phyloP scores from a whole-genome alignment of 257 asterid genomes.

The Hygrophila difformis region DNA sequence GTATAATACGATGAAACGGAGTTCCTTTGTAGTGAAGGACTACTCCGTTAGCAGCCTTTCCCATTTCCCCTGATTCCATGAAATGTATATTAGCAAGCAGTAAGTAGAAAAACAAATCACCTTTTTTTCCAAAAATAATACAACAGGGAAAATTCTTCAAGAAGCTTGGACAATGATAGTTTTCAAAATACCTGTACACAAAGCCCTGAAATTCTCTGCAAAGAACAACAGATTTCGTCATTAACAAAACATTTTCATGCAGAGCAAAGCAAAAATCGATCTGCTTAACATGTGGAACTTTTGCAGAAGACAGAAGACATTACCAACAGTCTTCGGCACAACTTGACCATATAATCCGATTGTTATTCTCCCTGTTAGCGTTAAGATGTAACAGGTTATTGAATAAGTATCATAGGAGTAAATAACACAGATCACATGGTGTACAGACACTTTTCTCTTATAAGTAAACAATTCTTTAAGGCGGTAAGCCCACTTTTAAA shows the following conservation, averaged over 20 bases:
- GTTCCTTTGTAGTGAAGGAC: slow-evolving; percentile 84
- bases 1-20: slow-evolving; percentile 88
- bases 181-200: slow-evolving; percentile 81
- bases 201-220: slow-evolving; percentile 95
- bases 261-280: too few relatives aligned
- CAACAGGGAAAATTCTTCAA: background rate
- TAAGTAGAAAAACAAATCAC: slow-evolving; percentile 5
- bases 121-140: slow-evolving; percentile 4
- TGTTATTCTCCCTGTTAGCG: slow-evolving; percentile 73
- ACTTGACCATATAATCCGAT: slow-evolving; percentile 84
- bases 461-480: too few relatives aligned
- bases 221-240: slow-evolving; percentile 6
- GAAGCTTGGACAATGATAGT: slow-evolving; percentile 6
- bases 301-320: slow-evolving; percentile 15
- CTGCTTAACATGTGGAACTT: slow-evolving; percentile 1
- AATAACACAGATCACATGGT: too few relatives aligned
- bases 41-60: slow-evolving; percentile 64
- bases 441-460: too few relatives aligned
- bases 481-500: too few relatives aligned
- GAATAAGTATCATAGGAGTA: background rate
- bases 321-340: slow-evolving; percentile 94
- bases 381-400: slow-evolving; percentile 13
- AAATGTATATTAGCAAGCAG: background rate
- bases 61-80: slow-evolving; percentile 65
- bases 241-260: background rate